Base-by-base conservation (phyloP, 352 stramenopile species). In the Aphanomyces stellatus region DNA sequence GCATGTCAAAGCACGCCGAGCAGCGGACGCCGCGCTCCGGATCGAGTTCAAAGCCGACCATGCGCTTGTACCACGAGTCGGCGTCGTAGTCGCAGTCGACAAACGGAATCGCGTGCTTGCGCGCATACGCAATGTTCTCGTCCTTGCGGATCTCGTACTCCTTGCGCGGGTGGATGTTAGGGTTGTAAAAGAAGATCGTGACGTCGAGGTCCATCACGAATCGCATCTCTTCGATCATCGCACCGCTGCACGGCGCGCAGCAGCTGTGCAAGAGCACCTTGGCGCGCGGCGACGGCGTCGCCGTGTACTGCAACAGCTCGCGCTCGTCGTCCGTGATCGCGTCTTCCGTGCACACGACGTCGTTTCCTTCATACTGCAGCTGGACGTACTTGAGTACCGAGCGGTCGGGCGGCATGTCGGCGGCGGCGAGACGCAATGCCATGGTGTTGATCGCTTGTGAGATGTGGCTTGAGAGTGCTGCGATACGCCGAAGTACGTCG, bases 131-230 rank as follows among this genome's bases (percentile, higher is more conserved):
- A 31, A 76, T 77, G 56, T 82, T 82, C 53, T 80, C 73, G 11
- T 65, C 69, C 43, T 81, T 82, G 0, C 77, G 66, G 31, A 82
- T 80, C 62, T 80, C 72, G 63, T 85, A 85, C 65, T 85, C 77
- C 27, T 65, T 53, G 10, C 62, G 56, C 11, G 77, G 77, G 65
- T 85, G 77, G 57, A 85, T 85, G 51, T 85, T 85, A 2, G 77
- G 77, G 71, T 85, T 85, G 69, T 85, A 85, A 51, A 85, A 85
- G 62, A 85, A 81, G n/a, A 85, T 73, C 6, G 76, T 78, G 3
- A 85, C 70, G 51, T 77, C 56, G 4, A 64, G 27, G 31, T 73
- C 69, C 33, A 77, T 46, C n/a, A 61, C 30, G 31, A 75, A 62
- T 13, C 65, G 48, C 77, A 85, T 85, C 63, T 85, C 76, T 63